Base-by-base conservation (phyloP, 129 eudicot genomes). In the Lactuca saligna region DNA sequence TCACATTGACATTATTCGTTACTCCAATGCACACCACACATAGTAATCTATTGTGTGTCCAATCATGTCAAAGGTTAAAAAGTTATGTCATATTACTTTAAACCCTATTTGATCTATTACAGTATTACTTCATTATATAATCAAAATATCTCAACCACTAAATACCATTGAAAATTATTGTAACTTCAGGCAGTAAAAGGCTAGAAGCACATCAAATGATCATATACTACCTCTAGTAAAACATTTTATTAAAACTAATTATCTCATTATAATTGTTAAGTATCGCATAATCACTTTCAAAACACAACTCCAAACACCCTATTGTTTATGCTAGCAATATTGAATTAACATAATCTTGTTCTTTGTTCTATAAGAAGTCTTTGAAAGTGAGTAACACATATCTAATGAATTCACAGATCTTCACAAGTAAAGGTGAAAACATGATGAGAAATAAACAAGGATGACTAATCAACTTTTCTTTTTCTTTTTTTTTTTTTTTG, bases 391-490 rank as follows among this genome's bases (percentile, higher is more conserved):
- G n/a, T 17, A 54, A 42, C 46, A 54, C 70, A 61, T 53, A 54
- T 46, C 44, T 16, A 75, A 53, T 33, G 15, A 60, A 57, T 55
- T 25, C 39, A 54, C 57, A 68, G 16, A 55, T 66, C 74, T 66
- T 72, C 66, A 72, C 70, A 78, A 56, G 61, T 42, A 74, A 74
- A n/a, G 33, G 73, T 17, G 14, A 68, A 35, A 17, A 39, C 54
- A 54, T 35, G 17, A 68, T 68, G 37, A 13, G 57, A 53, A 6
- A 62, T 25, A 44, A 61, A 51, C 78, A 66, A 53, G 29, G 34
- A 70, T 17, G 57, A 81, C 63, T 61, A 72, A 53, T 54, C 6
- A 49, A 53, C 59, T 35, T 37, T 25, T 1, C 2, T 25, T 25
- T 20, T 49, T 44, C 59, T 59, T 35, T 48, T n/a, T 25, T 25